phyloP scores from a whole-genome alignment of 2,329 filamentous ascomycete species.

The Rutstroemia sp. region DNA sequence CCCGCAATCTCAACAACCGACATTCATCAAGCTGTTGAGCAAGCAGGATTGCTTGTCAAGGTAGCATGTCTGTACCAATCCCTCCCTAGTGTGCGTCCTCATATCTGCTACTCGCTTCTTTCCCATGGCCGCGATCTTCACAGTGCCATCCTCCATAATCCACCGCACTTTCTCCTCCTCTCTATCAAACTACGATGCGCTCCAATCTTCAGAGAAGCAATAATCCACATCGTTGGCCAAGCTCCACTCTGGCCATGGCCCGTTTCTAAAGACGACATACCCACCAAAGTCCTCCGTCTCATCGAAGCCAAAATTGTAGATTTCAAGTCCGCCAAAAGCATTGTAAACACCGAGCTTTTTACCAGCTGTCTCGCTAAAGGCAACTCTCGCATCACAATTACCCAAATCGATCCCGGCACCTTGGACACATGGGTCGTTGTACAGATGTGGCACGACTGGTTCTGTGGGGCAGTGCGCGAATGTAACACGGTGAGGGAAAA shows the following conservation, averaged over 20 bases:
- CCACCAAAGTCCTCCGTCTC: background rate
- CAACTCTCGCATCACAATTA: slow-evolving; percentile 2
- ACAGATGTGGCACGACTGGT: slow-evolving; percentile 24
- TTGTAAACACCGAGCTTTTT: slow-evolving; percentile 13
- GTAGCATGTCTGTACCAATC: slow-evolving; percentile 10
- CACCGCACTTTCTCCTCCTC: slow-evolving; percentile 18
- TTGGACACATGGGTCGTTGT: slow-evolving; percentile 17
- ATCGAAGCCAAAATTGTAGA: slow-evolving; percentile 14
- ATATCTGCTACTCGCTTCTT: slow-evolving; percentile 11
- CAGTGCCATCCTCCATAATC: slow-evolving; percentile 13
- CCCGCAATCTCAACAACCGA: slow-evolving; percentile 12
- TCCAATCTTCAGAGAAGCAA: slow-evolving; percentile 20
- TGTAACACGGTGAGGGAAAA: background rate
- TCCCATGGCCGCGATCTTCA: slow-evolving; percentile 14
- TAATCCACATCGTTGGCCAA: slow-evolving; percentile 22
- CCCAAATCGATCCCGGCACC: slow-evolving; percentile 18
- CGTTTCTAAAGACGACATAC: background rate
- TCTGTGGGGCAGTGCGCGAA: slow-evolving; percentile 9
- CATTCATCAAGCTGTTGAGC: slow-evolving; percentile 12
- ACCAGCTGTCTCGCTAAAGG: slow-evolving; percentile 8
- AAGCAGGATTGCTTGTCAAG: slow-evolving; percentile 11
- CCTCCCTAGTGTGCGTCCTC: slow-evolving; percentile 5
- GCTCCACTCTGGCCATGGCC: slow-evolving; percentile 15
- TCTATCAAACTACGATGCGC: slow-evolving; percentile 12
- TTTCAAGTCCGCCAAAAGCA: slow-evolving; percentile 7